A percentile compares a stretch with the other conserved stretches of the same genome.
Evolutionary conservation across 2,329 filamentous ascomycete species (phyloP).

Genomic region (Ophiosphaerella korrae): DNA sequence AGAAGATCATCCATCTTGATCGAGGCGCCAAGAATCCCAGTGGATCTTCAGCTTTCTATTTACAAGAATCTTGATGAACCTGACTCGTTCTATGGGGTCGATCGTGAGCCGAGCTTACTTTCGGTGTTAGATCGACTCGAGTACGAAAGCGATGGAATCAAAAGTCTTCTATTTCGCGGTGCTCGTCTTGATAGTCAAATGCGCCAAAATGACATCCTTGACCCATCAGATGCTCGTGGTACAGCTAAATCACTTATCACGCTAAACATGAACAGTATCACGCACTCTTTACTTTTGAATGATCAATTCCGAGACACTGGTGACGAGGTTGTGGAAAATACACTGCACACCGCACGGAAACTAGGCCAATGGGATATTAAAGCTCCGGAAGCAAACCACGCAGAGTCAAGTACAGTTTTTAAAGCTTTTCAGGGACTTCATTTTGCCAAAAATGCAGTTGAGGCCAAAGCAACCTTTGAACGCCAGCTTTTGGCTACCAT

Average conservation of each 20-base stretch:
- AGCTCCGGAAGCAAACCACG: conserved; percentile 66
- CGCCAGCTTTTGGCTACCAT: conserved; percentile 61
- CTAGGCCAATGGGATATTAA: conserved; percentile 93
- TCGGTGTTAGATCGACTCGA: conserved; percentile 83
- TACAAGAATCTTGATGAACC: conserved; percentile 95
- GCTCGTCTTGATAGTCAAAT: conserved; percentile 89
- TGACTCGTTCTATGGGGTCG: conserved; percentile 91
- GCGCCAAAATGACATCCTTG: conserved; percentile 61
- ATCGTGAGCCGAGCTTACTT: conserved; percentile 74
- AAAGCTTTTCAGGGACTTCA: conserved; percentile 80
- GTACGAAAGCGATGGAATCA: conserved; percentile 85
- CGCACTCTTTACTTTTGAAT: conserved; percentile 75
- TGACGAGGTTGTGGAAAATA: conserved; percentile 68
- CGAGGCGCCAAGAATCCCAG: conserved; percentile 57
- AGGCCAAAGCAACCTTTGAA: conserved; percentile 65
- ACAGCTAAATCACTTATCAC: conserved; percentile 78
- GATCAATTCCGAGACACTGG: conserved; percentile 66
- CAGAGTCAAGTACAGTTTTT: conserved; percentile 73
- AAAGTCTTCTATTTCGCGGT: conserved; percentile 86
- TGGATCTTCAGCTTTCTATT: conserved; percentile 75
- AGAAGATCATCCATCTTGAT: conserved; percentile 65
- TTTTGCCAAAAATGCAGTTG: conserved; percentile 62
- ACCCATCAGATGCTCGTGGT: conserved; percentile 66
- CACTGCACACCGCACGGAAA: conserved; percentile 78
- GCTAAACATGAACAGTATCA: conserved; percentile 84